phyloP scores from a whole-genome alignment of 768 basidiomycete species.

The Strobilomyces confusus region DNA sequence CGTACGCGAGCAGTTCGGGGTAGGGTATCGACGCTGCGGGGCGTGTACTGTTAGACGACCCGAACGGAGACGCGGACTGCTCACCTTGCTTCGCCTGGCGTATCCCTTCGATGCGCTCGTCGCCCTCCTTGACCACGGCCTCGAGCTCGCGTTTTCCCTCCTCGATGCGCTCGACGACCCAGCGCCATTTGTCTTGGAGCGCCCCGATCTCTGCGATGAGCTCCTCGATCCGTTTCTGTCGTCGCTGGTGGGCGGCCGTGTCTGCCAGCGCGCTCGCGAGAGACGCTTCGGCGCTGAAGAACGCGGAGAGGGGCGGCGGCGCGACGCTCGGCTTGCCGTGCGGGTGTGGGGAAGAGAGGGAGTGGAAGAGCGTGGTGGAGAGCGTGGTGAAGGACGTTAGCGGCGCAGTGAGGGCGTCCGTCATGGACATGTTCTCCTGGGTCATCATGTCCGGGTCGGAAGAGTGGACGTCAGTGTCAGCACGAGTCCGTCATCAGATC shows the following conservation, averaged over 20 bases:
- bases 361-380: conserved; percentile 66
- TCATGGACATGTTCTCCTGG: conserved; percentile 40
- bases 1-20: conserved; percentile 78
- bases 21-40: conserved; percentile 70
- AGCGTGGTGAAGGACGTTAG: conserved; percentile 59
- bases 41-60: not conserved
- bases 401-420: conserved; percentile 56
- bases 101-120: conserved; percentile 65
- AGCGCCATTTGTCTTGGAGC: conserved; percentile 64
- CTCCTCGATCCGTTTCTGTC: conserved; percentile 68
- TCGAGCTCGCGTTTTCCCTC: conserved; percentile 67
- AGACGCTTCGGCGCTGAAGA: conserved; percentile 58
- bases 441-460: not conserved
- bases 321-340: conserved; percentile 22
- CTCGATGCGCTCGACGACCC: conserved; percentile 62
- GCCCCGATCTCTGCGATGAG: conserved; percentile 68
- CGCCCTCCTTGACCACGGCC: conserved; percentile 68
- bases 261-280: conserved; percentile 64
- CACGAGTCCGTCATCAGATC: too few species aligned
- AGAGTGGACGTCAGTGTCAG: too few species aligned
- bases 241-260: conserved; percentile 68
- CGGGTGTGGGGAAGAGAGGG: conserved; percentile 60
- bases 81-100: conserved; percentile 68
- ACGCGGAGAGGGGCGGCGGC: conserved; percentile 51
- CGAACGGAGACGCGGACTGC: conserved; percentile 9